phyloP scores from a whole-genome alignment of 1,139 yeast genomes.

The Taphrina pruni region DNA sequence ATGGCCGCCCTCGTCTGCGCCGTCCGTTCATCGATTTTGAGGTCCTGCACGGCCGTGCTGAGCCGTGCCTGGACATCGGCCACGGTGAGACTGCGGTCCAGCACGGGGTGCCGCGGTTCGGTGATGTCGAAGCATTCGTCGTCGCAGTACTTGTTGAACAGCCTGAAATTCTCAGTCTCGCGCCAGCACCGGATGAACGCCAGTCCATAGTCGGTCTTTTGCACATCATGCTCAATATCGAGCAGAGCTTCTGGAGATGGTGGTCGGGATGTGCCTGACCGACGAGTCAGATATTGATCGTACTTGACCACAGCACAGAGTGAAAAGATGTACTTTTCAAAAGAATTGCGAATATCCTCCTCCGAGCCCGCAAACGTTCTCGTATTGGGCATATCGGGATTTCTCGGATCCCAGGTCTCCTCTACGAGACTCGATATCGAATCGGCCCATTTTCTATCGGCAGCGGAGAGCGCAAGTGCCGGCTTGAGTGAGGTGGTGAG shows the following conservation, averaged over 20 bases:
- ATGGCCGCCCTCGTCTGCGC: slow-evolving; percentile 40
- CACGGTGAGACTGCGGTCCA: slow-evolving; percentile 37
- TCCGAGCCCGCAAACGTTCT: slow-evolving; percentile 73
- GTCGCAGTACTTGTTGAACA: slow-evolving; percentile 78
- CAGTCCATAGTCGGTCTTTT: slow-evolving; percentile 55
- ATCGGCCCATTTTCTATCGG: slow-evolving; percentile 78
- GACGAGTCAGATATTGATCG: slow-evolving; percentile 56
- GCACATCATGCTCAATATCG: slow-evolving; percentile 50
- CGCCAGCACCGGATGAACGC: slow-evolving; percentile 71
- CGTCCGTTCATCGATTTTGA: slow-evolving; percentile 38
- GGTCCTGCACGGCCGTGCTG: slow-evolving; percentile 29
- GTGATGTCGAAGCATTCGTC: slow-evolving; percentile 87
- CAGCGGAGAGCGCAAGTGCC: slow-evolving; percentile 59
- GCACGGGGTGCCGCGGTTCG: slow-evolving; percentile 69
- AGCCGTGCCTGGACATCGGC: slow-evolving; percentile 38
- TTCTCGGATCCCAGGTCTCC: slow-evolving; percentile 56
- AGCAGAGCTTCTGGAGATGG: slow-evolving; percentile 39
- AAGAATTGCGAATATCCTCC: slow-evolving; percentile 83
- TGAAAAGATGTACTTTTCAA: slow-evolving; percentile 86
- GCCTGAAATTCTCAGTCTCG: slow-evolving; percentile 66
- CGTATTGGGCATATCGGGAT: slow-evolving; percentile 55
- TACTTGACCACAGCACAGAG: slow-evolving; percentile 75
- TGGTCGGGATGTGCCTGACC: slow-evolving; percentile 13
- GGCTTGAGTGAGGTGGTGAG: slow-evolving; percentile 55
- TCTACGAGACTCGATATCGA: slow-evolving; percentile 48